A percentile compares a stretch with the other conserved stretches of the same genome.
These are phyloP conservation scores for Solidago caesia DNA, from an alignment of 129 eudicot genomes.

Conservation along the genomic window DNA sequence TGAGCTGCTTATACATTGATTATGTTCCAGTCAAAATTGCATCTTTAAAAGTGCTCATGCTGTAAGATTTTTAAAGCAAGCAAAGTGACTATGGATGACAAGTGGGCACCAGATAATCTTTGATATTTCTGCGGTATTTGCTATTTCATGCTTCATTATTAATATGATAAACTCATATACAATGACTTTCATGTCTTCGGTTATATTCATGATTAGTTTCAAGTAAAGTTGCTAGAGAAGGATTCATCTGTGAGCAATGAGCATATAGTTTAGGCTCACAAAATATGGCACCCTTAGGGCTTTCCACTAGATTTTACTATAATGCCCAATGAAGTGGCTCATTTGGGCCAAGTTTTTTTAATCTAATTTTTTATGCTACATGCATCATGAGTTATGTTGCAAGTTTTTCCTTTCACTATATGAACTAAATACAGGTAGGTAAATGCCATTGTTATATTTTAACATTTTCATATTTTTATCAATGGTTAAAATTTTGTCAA, in stretches of 20 bases:
- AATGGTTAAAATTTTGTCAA: too few species aligned
- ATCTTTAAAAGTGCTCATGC: conserved; percentile 60
- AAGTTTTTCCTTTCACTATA: conserved; percentile 14
- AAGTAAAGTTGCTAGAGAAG: background rate
- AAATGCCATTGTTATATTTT: too few species aligned
- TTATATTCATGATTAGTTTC: conserved; percentile 54
- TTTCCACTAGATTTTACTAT: too few species aligned
- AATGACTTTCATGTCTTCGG: conserved; percentile 57
- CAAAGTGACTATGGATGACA: conserved; percentile 82
- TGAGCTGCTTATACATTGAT: conserved; percentile 70
- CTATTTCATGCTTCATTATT: conserved; percentile 91
- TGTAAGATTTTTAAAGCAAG: conserved; percentile 71
- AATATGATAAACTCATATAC: conserved; percentile 52
- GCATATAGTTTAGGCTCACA: background rate
- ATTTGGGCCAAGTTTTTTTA: background rate
- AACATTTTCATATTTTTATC: too few species aligned
- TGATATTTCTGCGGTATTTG: conserved; percentile 79
- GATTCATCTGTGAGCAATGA: background rate
- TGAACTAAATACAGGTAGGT: background rate
- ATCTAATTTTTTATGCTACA: background rate
- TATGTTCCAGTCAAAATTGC: conserved; percentile 45
- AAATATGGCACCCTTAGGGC: background rate
- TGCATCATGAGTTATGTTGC: conserved; percentile 5
- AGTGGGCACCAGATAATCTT: conserved; percentile 77
- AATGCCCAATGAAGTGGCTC: too few species aligned